Evolutionary conservation across 1,284 basidiomycete genomes (phyloP), one percentile per base, ranked within the genome.

Genomic region (Leccinum subatratum): DNA sequence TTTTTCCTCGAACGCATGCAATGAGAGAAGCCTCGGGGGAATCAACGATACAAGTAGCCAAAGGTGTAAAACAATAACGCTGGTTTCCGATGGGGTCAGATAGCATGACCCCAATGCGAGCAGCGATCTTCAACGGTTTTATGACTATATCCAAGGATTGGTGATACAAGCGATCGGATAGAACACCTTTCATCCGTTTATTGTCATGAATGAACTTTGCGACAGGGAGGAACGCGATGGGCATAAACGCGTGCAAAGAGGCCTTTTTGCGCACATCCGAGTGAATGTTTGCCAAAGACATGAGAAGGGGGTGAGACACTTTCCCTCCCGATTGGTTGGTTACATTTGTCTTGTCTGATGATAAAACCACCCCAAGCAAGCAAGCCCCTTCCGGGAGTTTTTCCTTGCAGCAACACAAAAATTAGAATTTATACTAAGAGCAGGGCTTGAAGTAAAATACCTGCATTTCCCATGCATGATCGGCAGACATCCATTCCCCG

Each of bases 341-440:
- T 2, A 80, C 71, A 22, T 70, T 74, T 0, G 74, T 79, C 64
- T 79, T 79, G 62, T 79, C 76, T 0, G 74, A 76, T 0, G 74
- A 74, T 1, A 75, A 32, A 12, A 79, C 70, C 72, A 65, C 30
- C 66, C 68, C 34, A 72, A 66, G 63, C 2, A 59, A 54, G 12
- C 51, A 25, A 12, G 22, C 65, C 14, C 65, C 63, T 20, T 48
- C 3, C 16, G 37, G 28, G 18, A 64, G 56, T 20, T 28, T 5
- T 3, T 7, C 18, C 64, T 65, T 28, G n/a, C n/a, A n/a, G n/a
- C n/a, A n/a, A 51, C 9, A 51, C 48, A 51, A 51, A 8, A 51
- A 39, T 8, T 34, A 57, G 8, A 32, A 54, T 54, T 54, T 28
- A 22, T 8, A 12, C 11, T 3, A 18, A 54, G 16, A 12, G 22